These are phyloP conservation scores for Komagataella populi DNA, from an alignment of 805 yeast genomes.

Conservation along the genomic window DNA sequence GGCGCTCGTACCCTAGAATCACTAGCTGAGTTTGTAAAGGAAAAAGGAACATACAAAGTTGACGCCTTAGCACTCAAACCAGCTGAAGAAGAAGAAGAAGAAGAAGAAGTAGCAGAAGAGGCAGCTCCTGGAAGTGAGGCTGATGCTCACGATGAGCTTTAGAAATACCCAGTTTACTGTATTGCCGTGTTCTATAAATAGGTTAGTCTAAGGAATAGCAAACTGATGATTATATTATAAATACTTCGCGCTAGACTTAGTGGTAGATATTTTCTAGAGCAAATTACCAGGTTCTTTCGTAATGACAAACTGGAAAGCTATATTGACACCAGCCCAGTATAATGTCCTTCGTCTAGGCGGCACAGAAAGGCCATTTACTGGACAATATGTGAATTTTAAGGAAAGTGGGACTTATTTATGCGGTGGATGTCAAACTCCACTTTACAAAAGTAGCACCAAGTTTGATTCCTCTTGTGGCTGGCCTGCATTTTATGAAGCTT, in stretches of 20 bases:
- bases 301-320: conserved; percentile 48
- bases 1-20: conserved; percentile 66
- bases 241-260: neutral
- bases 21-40: conserved; percentile 58
- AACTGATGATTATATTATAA: neutral
- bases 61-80: conserved; percentile 27
- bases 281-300: neutral
- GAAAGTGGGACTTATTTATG: conserved; percentile 61
- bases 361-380: conserved; percentile 56
- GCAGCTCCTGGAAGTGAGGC: conserved; percentile 16
- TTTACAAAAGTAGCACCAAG: conserved; percentile 69
- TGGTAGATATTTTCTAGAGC: neutral
- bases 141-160: conserved; percentile 10
- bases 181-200: neutral
- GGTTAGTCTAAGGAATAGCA: neutral
- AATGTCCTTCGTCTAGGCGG: conserved; percentile 62
- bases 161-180: neutral
- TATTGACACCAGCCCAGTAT: conserved; percentile 64
- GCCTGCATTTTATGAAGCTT: conserved; percentile 92
- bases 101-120: conserved; percentile 11
- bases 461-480: conserved; percentile 93
- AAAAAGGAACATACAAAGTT: conserved; percentile 46
- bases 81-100: conserved; percentile 9
- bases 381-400: conserved; percentile 40
- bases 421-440: conserved; percentile 73